phyloP scores from a whole-genome alignment of 2,329 filamentous ascomycete species.

The Colletotrichum gigasporum region DNA sequence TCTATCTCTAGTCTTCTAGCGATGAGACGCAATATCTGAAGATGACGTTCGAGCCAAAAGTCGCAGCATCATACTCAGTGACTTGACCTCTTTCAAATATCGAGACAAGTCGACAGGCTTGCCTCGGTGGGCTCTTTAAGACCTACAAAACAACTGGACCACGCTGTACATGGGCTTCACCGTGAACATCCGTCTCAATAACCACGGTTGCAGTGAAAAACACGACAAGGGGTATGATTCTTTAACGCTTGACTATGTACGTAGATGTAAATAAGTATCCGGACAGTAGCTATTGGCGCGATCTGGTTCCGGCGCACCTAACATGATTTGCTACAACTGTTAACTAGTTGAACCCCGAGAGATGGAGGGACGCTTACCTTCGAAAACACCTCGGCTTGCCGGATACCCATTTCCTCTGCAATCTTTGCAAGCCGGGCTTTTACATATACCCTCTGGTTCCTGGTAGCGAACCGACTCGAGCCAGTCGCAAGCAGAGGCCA shows the following conservation, averaged over 20 bases:
- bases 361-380: conserved; percentile 14
- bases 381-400: conserved; percentile 36
- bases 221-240: conserved; percentile 16
- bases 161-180: too few relatives aligned
- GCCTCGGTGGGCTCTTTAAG: background rate
- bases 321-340: conserved; percentile 15
- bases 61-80: conserved; percentile 34
- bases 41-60: conserved; percentile 49
- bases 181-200: too few relatives aligned
- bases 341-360: background rate
- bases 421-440: conserved; percentile 33
- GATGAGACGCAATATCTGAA: conserved; percentile 40
- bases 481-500: conserved; percentile 36
- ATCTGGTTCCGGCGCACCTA: conserved; percentile 17
- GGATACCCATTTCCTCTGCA: conserved; percentile 36
- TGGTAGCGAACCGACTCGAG: conserved; percentile 34
- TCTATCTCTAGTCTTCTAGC: conserved; percentile 58
- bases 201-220: too few relatives aligned
- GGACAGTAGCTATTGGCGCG: conserved; percentile 22
- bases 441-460: conserved; percentile 33
- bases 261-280: conserved; percentile 23
- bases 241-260: conserved; percentile 19
- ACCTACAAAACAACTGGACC: too few relatives aligned
- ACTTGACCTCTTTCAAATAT: conserved; percentile 30
- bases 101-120: background rate